These are phyloP conservation scores for Fusarium haematococcum DNA, from an alignment of 2,329 filamentous ascomycete species.

Conservation along the genomic window DNA sequence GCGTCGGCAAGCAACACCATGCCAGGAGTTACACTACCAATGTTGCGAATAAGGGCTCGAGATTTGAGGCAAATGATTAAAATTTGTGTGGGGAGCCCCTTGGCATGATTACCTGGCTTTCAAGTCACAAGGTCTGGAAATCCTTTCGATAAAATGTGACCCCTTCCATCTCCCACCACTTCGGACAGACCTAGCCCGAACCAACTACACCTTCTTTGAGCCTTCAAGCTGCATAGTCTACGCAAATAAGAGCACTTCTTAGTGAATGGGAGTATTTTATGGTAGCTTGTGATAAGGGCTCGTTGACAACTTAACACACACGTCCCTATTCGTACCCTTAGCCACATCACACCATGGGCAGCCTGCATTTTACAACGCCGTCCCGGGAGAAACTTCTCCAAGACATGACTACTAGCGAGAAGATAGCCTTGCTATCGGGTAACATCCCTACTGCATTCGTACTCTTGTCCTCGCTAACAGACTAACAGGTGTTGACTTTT, in stretches of 20 bases:
- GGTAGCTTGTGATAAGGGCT: not conserved
- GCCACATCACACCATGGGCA: not conserved
- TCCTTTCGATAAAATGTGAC: not conserved
- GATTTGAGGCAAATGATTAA: not conserved
- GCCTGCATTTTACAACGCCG: not conserved
- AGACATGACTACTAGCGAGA: slow-evolving; percentile 64
- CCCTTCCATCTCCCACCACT: not conserved
- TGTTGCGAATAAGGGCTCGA: not conserved
- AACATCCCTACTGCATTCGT: not conserved
- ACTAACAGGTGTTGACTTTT: slow-evolving; percentile 71
- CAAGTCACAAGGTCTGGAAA: not conserved
- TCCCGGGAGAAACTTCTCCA: slow-evolving; percentile 60
- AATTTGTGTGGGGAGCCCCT: not conserved
- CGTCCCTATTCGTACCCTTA: not conserved
- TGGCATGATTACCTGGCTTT: not conserved
- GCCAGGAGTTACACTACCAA: not conserved
- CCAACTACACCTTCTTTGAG: not conserved
- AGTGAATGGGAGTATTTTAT: too few relatives aligned
- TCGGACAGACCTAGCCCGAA: not conserved
- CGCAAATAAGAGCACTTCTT: not conserved
- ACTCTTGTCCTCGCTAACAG: not conserved
- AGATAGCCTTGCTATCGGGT: slow-evolving; percentile 66
- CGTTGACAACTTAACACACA: not conserved
- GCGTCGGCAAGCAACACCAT: not conserved
- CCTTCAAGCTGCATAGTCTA: not conserved